A percentile compares a stretch with the other conserved stretches of the same genome.
phyloP scores from a whole-genome alignment of 345 rosid genomes.

The Eucalyptus melliodora region DNA sequence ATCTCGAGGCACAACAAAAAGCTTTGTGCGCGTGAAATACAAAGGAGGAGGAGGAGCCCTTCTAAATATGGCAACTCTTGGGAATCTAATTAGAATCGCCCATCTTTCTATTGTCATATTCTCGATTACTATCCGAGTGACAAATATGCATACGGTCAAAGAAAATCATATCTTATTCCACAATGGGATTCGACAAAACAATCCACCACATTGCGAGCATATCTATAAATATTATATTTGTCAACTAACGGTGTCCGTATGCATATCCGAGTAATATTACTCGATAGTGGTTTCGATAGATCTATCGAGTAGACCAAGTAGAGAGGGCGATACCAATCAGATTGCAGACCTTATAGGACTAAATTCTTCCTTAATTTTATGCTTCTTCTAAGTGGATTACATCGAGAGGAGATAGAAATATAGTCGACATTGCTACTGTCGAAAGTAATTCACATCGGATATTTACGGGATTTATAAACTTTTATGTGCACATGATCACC shows the following conservation, averaged over 20 bases:
- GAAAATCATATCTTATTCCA: neutral
- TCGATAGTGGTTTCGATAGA: neutral
- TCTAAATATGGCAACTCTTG: neutral
- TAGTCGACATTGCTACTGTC: neutral
- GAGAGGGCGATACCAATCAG: neutral
- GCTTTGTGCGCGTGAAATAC: neutral
- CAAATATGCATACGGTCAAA: neutral
- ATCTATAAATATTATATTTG: neutral
- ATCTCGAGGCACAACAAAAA: neutral
- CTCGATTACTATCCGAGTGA: neutral
- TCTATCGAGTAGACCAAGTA: neutral
- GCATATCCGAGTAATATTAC: neutral
- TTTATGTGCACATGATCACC: neutral
- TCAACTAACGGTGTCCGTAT: neutral
- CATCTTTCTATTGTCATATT: neutral
- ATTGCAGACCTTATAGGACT: neutral
- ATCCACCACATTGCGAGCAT: neutral
- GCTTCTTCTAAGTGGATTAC: neutral
- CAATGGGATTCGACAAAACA: neutral
- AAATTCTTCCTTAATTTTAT: neutral
- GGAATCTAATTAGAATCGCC: neutral
- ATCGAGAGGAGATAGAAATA: neutral
- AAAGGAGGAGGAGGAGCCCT: neutral
- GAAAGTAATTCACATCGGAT: neutral
- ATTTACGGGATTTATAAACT: neutral